These are phyloP conservation scores for Zygoascus sp. DNA, from an alignment of 1,139 yeast species.

Conservation along the genomic window DNA sequence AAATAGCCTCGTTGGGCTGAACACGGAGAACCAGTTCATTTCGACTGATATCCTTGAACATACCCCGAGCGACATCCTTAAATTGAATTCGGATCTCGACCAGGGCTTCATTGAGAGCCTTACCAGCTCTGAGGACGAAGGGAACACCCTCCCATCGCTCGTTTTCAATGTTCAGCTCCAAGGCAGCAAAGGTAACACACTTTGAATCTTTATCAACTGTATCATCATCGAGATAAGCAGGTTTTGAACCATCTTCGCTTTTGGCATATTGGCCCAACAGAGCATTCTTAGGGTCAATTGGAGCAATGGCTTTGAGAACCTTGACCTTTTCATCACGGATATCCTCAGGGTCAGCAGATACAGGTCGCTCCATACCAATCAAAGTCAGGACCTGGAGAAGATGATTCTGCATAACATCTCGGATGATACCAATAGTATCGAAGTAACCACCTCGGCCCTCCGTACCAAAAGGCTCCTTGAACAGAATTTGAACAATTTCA, in stretches of 20 bases:
- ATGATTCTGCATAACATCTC: constrained; percentile 99
- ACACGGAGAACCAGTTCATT: constrained; percentile 90
- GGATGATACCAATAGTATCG: constrained; percentile 88
- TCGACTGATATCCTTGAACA: constrained; percentile 75
- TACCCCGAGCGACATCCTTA: constrained; percentile 78
- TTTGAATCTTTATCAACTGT: constrained; percentile 80
- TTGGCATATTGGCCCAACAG: constrained; percentile 83
- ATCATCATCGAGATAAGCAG: constrained; percentile 87
- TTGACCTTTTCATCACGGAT: constrained; percentile 95
- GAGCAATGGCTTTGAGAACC: constrained; percentile 75
- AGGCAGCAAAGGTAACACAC: constrained; percentile 89
- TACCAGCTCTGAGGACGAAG: constrained; percentile 91
- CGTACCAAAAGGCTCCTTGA: constrained; percentile 96
- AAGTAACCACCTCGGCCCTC: constrained; percentile 99
- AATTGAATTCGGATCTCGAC: constrained; percentile 94
- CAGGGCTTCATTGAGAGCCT: constrained; percentile 82
- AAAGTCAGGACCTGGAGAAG: constrained; percentile 86
- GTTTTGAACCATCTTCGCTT: constrained; percentile 83
- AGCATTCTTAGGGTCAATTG: constrained; percentile 61
- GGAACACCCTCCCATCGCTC: constrained; percentile 99
- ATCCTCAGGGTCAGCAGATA: constrained; percentile 82
- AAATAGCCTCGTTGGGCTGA: constrained; percentile 93
- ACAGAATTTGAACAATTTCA: constrained; percentile 76
- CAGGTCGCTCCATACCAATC: constrained; percentile 94
- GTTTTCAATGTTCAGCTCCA: constrained; percentile 70